Evolutionary conservation across 2,329 filamentous ascomycete species (phyloP), one percentile per base, ranked within the genome.

Genomic region (Hansfordia pulvinata): DNA sequence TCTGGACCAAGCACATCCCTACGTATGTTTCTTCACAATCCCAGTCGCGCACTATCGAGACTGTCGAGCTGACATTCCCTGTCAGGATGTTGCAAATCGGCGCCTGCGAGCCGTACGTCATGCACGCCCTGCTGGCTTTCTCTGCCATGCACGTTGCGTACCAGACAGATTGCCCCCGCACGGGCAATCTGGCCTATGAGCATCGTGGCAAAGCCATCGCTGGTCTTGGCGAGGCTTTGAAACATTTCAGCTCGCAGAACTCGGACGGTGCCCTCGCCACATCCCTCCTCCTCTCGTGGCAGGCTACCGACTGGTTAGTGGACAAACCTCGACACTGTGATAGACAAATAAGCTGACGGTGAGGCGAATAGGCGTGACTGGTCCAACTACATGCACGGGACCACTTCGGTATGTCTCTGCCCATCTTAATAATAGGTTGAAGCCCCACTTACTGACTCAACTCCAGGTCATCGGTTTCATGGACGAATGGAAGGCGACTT

Each of bases 131-230:
- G 40, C 67, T 96, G 28, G 84, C 85, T 5, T 81, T 96, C 44
- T 93, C 90, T n/a, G 88, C 90, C 28, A 88, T 83, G 44, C 86
- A 96, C 54, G 70, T 98, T 36, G 81, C 85, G 24, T 93, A 82
- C 67, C 68, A 92, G 42, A 90, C 84, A 27, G 76, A 82, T 43
- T 93, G 85, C 42, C 72, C 75, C 19, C 72, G 90, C 38, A 88
- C 86, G 15, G 77, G 81, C 37, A 85, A 86, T 55, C 72, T 96
- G 53, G 82, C 84, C 12, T 90, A 86, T 44, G 80, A 92, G 49
- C 83, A 96, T 51, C 79, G 82, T 30, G 83, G 82, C 15, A 69
- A 81, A 37, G 88, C 90, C 8, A 62, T 94, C 32, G 85, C 81
- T 42, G 88, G 88, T 3, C 60, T 96, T 25, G 84, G 93, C 44